Base-by-base conservation (phyloP, 2,329 filamentous ascomycete species). In the Fusarium sarcochroum region DNA sequence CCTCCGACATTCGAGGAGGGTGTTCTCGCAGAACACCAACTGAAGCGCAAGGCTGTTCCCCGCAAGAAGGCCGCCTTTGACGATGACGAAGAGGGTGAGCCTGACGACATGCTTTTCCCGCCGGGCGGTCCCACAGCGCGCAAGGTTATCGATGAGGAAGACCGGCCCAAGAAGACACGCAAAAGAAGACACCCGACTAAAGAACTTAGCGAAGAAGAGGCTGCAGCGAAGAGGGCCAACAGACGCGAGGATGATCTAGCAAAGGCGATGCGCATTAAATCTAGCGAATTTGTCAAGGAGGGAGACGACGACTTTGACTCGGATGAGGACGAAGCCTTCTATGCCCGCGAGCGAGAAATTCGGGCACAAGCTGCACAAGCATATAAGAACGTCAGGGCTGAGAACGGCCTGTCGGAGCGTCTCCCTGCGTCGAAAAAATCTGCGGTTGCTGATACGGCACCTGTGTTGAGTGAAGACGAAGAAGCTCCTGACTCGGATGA, bases 271-370 rank as follows among this genome's bases (percentile, higher is more conserved):
- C 92, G 91, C 76, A 91, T 96, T 80, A 98, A 98, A 83, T 97
- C 92, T 73, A 90, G 90, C 23, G 80, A 95, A 38, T 95, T 90
- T 73, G 91, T 99, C 50, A 88, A 91, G 59, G 90, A 91, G 37
- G 93, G 91, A 70, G 96, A 98, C 76, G 96, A 98, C 53, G 94
- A 97, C 71, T 90, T 87, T n/a, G 93, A 97, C 74, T 89, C 87
- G 34, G 93, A 94, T 46, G 87, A 88, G 58, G 84, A 85, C 49
- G 79, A 83, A 21, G 89, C 87, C 20, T 98, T 98, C 80, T 98
- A 95, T 79, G 89, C 86, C 4, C 85, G 87, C 17, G 94, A 98
- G 79, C 76, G 76, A 4, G 79, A 78, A 17, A 84, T 91, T 62
- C 84, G 92, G 48, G 84, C 88, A 67, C 86, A 86, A 47, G 81